These are phyloP conservation scores for Aspergillus sp. DNA, from an alignment of 2,329 filamentous ascomycete genomes.

Conservation along the genomic window DNA sequence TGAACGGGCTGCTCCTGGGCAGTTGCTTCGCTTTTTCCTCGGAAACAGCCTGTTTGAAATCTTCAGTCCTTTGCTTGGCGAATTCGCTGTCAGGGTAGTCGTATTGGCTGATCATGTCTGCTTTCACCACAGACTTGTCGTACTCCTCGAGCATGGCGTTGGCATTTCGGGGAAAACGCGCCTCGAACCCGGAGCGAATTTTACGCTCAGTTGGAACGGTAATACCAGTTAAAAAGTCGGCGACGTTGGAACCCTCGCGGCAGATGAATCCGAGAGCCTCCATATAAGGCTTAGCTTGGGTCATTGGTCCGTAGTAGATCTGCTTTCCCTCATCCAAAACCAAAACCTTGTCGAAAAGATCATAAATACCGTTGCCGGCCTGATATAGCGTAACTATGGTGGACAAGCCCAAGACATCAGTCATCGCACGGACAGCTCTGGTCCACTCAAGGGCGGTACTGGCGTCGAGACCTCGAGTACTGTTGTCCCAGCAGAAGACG, in stretches of 20 bases:
- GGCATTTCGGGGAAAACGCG: slow-evolving; percentile 46
- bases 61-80: slow-evolving; percentile 51
- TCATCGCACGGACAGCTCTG: slow-evolving; percentile 63
- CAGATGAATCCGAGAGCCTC: slow-evolving; percentile 65
- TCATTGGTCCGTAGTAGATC: slow-evolving; percentile 63
- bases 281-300: slow-evolving; percentile 64
- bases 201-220: slow-evolving; percentile 56
- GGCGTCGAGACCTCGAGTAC: slow-evolving; percentile 65
- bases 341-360: slow-evolving; percentile 69
- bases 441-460: slow-evolving; percentile 63
- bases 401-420: slow-evolving; percentile 60
- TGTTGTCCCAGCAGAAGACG: slow-evolving; percentile 68
- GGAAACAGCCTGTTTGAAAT: slow-evolving; percentile 55
- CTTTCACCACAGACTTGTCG: slow-evolving; percentile 52
- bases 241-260: slow-evolving; percentile 61
- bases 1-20: slow-evolving; percentile 56
- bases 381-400: slow-evolving; percentile 68
- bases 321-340: slow-evolving; percentile 66
- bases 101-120: slow-evolving; percentile 56
- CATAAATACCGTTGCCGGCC: slow-evolving; percentile 68
- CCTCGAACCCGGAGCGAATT: slow-evolving; percentile 45
- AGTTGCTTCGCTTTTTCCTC: slow-evolving; percentile 58
- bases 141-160: slow-evolving; percentile 51
- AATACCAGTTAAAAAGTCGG: slow-evolving; percentile 66
- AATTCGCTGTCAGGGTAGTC: slow-evolving; percentile 54